Conservation (phyloP, 1,284 basidiomycete species). For the Leccinum insigne region DNA sequence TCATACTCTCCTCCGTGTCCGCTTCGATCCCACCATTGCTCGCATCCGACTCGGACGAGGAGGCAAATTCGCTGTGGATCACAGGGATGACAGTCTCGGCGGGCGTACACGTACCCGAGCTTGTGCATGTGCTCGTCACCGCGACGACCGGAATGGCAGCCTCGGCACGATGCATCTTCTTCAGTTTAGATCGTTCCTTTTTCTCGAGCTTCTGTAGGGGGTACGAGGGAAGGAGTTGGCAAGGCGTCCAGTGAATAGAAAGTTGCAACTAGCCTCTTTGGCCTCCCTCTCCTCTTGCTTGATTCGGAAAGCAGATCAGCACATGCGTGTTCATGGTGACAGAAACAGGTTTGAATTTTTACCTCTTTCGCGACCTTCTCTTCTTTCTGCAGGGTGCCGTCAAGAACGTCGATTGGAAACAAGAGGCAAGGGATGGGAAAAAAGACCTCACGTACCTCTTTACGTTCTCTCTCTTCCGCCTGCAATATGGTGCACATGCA, state of each 20-base stretch:
- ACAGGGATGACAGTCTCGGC: slow-evolving; percentile 32
- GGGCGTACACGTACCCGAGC: slow-evolving; percentile 25
- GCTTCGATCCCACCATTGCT: slow-evolving; percentile 61
- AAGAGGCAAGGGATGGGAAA: background rate
- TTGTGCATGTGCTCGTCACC: slow-evolving; percentile 10
- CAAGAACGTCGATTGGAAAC: slow-evolving; percentile 9
- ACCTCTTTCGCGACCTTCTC: slow-evolving; percentile 44
- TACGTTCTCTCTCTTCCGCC: slow-evolving; percentile 55
- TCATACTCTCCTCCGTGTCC: slow-evolving; percentile 71
- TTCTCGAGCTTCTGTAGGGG: slow-evolving; percentile 50
- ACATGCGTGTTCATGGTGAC: slow-evolving; percentile 3
- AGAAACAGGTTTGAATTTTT: slow-evolving; percentile 4
- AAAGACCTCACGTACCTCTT: slow-evolving; percentile 44
- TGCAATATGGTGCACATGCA: slow-evolving; percentile 11
- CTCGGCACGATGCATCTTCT: slow-evolving; percentile 47
- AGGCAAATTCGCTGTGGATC: slow-evolving; percentile 23
- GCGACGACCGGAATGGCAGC: slow-evolving; percentile 29
- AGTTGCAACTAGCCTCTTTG: slow-evolving; percentile 45
- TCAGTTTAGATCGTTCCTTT: slow-evolving; percentile 56
- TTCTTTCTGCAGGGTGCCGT: slow-evolving; percentile 44
- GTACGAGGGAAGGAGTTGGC: background rate
- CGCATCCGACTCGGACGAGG: slow-evolving; percentile 57
- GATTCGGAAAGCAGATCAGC: slow-evolving; percentile 22
- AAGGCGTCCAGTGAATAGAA: background rate
- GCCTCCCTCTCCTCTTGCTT: slow-evolving; percentile 52